These are phyloP conservation scores for Phlebiopsis flavidoalba DNA, from an alignment of 768 basidiomycete genomes.

Conservation along the genomic window DNA sequence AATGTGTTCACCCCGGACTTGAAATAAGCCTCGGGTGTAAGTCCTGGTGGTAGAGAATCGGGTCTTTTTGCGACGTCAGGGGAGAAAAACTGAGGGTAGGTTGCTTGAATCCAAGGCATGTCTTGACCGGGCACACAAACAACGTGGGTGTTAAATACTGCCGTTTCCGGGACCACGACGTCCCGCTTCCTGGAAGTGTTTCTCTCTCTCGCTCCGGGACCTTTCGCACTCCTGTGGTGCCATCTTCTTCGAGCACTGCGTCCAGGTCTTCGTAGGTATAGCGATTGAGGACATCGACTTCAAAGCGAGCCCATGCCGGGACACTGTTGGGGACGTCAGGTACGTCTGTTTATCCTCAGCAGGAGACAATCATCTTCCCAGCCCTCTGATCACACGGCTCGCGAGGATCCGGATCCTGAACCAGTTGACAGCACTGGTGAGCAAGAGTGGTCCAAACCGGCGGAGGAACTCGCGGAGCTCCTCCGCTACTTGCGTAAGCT, in stretches of 20 bases:
- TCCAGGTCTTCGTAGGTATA: not conserved
- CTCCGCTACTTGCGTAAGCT: not conserved
- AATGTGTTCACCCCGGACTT: not conserved
- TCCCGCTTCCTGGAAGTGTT: not conserved
- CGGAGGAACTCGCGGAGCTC: not conserved
- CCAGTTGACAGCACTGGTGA: not conserved
- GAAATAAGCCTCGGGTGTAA: not conserved
- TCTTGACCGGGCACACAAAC: not conserved
- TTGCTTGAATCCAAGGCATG: not conserved
- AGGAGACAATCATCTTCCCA: not conserved
- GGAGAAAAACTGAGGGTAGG: not conserved
- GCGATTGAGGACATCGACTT: not conserved
- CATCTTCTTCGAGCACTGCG: not conserved
- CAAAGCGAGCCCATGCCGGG: not conserved
- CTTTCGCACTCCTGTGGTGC: not conserved
- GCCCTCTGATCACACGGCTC: not conserved
- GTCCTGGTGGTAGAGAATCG: not conserved
- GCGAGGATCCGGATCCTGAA: not conserved
- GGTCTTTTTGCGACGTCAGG: not conserved
- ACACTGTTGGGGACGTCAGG: not conserved
- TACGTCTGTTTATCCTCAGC: not conserved
- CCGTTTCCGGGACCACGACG: not conserved
- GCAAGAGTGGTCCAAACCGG: not conserved
- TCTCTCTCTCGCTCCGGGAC: not conserved
- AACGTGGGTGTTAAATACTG: not conserved